phyloP scores from a whole-genome alignment of 192 early-diverging fungal genomes.

The Rhizoclosmatium globosum region DNA sequence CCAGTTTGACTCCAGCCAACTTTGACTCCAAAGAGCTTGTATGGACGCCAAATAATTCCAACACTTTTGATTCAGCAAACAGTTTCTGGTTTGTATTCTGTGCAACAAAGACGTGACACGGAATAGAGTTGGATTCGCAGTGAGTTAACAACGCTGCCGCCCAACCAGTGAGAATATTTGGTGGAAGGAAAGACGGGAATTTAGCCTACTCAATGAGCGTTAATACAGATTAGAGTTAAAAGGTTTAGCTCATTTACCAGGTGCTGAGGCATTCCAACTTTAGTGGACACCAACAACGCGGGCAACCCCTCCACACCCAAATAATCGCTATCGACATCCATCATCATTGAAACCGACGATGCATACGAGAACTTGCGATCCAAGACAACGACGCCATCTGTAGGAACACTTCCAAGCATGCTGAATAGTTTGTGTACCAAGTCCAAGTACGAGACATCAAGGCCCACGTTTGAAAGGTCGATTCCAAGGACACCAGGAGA shows the following conservation, averaged over 20 bases:
- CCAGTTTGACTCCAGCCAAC: neutral
- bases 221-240: neutral
- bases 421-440: slow-evolving; percentile 5
- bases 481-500: slow-evolving; percentile 12
- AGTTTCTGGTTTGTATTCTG: neutral
- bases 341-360: neutral
- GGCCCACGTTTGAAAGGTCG: neutral
- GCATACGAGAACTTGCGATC: slow-evolving; percentile 3
- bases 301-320: neutral
- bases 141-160: slow-evolving; percentile 17
- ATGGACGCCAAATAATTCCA: slow-evolving; percentile 2
- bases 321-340: neutral
- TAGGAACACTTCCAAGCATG: neutral
- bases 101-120: slow-evolving; percentile 7
- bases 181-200: slow-evolving; percentile 17
- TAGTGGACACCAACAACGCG: neutral
- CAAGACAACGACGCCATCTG: slow-evolving; percentile 19
- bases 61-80: slow-evolving; percentile 13
- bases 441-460: neutral
- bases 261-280: neutral
- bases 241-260: no score
- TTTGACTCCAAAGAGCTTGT: neutral
- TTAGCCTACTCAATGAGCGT: neutral
- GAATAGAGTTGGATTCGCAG: slow-evolving; percentile 23
- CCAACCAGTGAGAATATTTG: slow-evolving; percentile 26